Conservation (phyloP, 495 filamentous ascomycete species). For the Talaromyces ruber region DNA sequence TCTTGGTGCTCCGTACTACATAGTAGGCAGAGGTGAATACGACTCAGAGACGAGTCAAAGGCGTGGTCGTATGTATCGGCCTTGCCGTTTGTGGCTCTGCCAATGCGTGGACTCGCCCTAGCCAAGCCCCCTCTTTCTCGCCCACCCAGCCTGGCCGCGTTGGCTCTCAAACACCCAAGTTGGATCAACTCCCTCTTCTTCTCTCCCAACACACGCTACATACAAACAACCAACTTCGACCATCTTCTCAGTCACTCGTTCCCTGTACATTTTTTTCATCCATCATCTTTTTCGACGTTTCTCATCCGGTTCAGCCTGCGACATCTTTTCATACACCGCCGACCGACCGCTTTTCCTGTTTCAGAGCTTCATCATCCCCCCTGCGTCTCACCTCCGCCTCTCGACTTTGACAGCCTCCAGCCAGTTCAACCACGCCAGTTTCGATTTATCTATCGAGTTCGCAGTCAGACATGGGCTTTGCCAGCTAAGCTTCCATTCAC, state of each 20-base stretch:
- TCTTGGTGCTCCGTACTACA: no score
- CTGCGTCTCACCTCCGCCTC: constrained; percentile 4
- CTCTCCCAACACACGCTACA: neutral
- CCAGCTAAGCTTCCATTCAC: neutral
- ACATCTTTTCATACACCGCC: neutral
- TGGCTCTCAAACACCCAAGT: neutral
- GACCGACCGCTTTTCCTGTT: neutral
- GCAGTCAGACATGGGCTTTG: neutral
- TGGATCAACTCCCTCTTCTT: neutral
- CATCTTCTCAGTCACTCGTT: neutral
- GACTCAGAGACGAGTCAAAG: neutral
- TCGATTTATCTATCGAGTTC: neutral
- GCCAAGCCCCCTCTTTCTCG: neutral
- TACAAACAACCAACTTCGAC: neutral
- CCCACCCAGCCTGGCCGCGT: neutral
- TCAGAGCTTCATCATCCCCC: constrained; percentile 3
- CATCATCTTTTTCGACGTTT: neutral
- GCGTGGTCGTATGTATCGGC: neutral
- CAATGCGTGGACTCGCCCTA: no score
- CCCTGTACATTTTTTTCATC: neutral
- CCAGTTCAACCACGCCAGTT: neutral
- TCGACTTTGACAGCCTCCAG: neutral
- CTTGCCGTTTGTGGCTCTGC: neutral
- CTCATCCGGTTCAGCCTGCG: neutral
- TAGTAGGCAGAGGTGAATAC: no score